Evolutionary conservation across 2,329 filamentous ascomycete genomes (phyloP), one percentile per base, ranked within the genome.

Genomic region (Zarea fungicola): DNA sequence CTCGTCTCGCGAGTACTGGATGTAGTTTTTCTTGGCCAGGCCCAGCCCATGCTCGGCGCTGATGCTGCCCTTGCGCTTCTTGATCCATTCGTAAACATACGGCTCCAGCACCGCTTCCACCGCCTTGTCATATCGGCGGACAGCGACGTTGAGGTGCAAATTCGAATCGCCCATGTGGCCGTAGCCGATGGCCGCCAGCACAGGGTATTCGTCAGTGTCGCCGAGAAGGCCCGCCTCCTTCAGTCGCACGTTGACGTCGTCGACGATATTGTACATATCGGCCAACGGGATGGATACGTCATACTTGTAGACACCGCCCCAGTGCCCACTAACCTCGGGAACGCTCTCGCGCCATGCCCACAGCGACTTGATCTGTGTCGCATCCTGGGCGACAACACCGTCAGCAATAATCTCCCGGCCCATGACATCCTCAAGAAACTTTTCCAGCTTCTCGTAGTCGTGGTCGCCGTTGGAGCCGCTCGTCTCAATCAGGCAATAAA

Each of bases 161-260:
- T 99, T 99, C 4, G 87, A 83, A 68, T 99, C 93, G 32, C 93
- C 95, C 91, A 99, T 97, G 67, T 99, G 93, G 28, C 93, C 93
- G 63, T 96, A 99, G 18, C 93, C 93, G 18, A 96, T 82, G n/a
- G 96, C 91, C 50, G 85, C 87, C 2, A 95, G 80, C 6, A 95
- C 91, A 1, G 91, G 89, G 63, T 84, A 79, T 39, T 83, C 83
- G 49, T 87, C 81, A 6, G 84, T 81, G 37, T 89, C 84, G 46
- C 89, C 87, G 34, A 95, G 75, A 3, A 97, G 76, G 1, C 90
- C 89, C 26, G 84, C 84, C 47, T 83, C 76, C 1, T 78, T 76
- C 56, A 99, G 77, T 46, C 84, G 83, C 46, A 80, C 81, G 54
- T 85, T 80, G 19, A 84, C 86, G 58, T 97, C 93, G 56, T 93